phyloP scores from a whole-genome alignment of 1,284 basidiomycete genomes.

The Rhodotorula sp. region DNA sequence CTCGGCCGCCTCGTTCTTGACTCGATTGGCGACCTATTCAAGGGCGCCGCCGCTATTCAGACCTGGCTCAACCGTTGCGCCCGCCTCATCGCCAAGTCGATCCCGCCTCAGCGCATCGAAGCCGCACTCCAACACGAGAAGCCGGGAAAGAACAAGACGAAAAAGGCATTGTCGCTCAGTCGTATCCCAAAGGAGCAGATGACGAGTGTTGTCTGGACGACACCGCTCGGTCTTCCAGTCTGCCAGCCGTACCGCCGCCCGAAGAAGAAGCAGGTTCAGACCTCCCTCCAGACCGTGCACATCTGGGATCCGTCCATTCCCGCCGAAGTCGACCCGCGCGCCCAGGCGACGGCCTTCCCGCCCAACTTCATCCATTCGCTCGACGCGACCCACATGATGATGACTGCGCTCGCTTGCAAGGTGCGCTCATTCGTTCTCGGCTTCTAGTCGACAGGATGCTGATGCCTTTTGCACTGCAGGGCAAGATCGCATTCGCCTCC shows the following conservation, averaged over 20 bases:
- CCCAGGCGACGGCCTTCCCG: slow-evolving; percentile 95
- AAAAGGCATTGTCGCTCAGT: slow-evolving; percentile 34
- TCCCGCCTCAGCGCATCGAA: slow-evolving; percentile 71
- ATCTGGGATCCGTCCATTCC: slow-evolving; percentile 83
- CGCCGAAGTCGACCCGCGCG: slow-evolving; percentile 75
- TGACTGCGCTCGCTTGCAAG: slow-evolving; percentile 88
- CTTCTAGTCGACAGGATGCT: background rate
- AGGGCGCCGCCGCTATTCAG: slow-evolving; percentile 86
- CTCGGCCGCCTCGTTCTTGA: slow-evolving; percentile 57
- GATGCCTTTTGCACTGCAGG: slow-evolving; percentile 53
- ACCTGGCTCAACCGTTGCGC: slow-evolving; percentile 83
- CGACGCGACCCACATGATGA: slow-evolving; percentile 98
- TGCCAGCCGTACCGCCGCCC: slow-evolving; percentile 93
- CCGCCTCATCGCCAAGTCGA: slow-evolving; percentile 80
- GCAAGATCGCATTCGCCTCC: slow-evolving; percentile 79
- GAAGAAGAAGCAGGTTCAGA: slow-evolving; percentile 75
- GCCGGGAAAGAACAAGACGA: slow-evolving; percentile 1
- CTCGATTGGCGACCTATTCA: slow-evolving; percentile 90
- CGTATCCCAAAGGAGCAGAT: slow-evolving; percentile 80
- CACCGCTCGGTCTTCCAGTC: slow-evolving; percentile 87
- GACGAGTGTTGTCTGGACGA: slow-evolving; percentile 96
- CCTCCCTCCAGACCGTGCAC: slow-evolving; percentile 84
- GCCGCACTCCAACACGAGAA: slow-evolving; percentile 47
- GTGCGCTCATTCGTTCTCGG: background rate
- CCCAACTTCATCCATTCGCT: slow-evolving; percentile 98